Conservation (phyloP, 768 basidiomycete genomes). For the Termitomyces sp. region DNA sequence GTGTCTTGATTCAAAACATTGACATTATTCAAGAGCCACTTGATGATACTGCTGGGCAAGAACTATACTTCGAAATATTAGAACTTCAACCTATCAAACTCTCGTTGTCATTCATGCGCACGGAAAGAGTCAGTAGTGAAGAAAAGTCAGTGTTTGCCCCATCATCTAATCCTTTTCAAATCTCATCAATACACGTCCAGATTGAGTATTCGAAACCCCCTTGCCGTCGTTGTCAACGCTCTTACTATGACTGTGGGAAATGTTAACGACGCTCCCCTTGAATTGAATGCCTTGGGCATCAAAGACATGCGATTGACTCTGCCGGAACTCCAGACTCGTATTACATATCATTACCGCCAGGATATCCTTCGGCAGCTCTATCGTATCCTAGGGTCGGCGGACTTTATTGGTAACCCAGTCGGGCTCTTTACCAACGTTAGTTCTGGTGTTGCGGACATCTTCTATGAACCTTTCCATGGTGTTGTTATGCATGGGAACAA, state of each 20-base stretch:
- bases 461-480: conserved; percentile 97
- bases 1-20: conserved; percentile 70
- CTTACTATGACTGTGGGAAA: conserved; percentile 97
- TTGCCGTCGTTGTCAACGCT: conserved; percentile 91
- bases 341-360: conserved; percentile 90
- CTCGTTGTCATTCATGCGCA: conserved; percentile 95
- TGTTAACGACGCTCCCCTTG: conserved; percentile 91
- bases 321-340: conserved; percentile 80
- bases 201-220: conserved; percentile 79
- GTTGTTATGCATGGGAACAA: conserved; percentile 95
- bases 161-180: conserved; percentile 1
- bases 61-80: conserved; percentile 93
- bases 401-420: conserved; percentile 94
- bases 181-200: conserved; percentile 30
- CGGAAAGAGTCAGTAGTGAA: conserved; percentile 88
- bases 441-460: conserved; percentile 96
- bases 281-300: conserved; percentile 90
- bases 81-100: conserved; percentile 93
- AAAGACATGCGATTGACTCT: conserved; percentile 89
- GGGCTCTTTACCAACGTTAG: conserved; percentile 98
- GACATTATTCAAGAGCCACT: conserved; percentile 70
- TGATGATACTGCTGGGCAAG: conserved; percentile 61
- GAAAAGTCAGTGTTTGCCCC: conserved; percentile 63
- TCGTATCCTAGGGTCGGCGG: conserved; percentile 95
- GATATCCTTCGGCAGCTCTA: conserved; percentile 93